A percentile compares a stretch with the other conserved stretches of the same genome.
phyloP scores from a whole-genome alignment of 768 basidiomycete genomes.

The Suillus fuscotomentosus region DNA sequence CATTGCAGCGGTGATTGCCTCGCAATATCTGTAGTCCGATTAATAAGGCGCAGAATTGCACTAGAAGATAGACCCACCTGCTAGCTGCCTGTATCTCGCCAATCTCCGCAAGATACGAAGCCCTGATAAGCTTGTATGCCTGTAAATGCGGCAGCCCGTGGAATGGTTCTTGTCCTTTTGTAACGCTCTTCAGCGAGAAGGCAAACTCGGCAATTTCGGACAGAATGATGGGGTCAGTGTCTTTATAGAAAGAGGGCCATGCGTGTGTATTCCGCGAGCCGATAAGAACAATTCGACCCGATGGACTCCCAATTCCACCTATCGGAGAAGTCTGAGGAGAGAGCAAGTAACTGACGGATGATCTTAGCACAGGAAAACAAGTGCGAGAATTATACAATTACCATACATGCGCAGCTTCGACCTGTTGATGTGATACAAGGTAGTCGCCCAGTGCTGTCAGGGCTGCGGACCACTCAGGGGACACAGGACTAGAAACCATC shows the following conservation, averaged over 20 bases:
- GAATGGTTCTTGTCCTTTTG: constrained; percentile 87
- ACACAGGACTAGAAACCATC: constrained; percentile 71
- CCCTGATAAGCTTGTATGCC: constrained; percentile 82
- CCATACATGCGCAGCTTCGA: constrained; percentile 92
- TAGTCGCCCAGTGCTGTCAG: constrained; percentile 85
- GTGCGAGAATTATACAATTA: constrained; percentile 37
- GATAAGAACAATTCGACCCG: constrained; percentile 68
- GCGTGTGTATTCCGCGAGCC: constrained; percentile 63
- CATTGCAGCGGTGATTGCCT: constrained; percentile 76
- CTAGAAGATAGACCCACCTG: constrained; percentile 44
- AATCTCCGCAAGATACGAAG: constrained; percentile 72
- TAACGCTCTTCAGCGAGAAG: constrained; percentile 62
- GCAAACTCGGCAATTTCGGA: constrained; percentile 94
- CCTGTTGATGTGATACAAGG: constrained; percentile 66
- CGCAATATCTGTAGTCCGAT: constrained; percentile 75
- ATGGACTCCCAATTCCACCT: constrained; percentile 65
- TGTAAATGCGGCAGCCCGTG: constrained; percentile 83
- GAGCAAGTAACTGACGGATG: constrained; percentile 67
- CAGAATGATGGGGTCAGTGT: constrained; percentile 76
- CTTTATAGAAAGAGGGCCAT: constrained; percentile 52
- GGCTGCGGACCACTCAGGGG: constrained; percentile 67
- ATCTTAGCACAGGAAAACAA: constrained; percentile 5
- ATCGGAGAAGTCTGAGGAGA: constrained; percentile 78
- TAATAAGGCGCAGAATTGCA: constrained; percentile 12
- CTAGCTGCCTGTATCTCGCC: constrained; percentile 78